Evolutionary conservation across 352 stramenopile species (phyloP).

Genomic region (Phytophthora podocarpi): DNA sequence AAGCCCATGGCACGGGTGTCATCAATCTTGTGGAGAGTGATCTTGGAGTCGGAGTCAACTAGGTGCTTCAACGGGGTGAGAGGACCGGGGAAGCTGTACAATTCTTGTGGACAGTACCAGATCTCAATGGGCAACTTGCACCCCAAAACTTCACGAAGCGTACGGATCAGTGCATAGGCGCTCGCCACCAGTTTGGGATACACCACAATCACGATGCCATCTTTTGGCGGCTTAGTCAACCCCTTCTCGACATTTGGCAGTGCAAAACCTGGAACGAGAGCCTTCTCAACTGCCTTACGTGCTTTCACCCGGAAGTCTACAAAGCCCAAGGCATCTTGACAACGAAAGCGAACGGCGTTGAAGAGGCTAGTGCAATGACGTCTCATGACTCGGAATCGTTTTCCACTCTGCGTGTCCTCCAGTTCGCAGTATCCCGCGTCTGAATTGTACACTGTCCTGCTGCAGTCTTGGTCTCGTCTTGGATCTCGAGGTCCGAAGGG

Average conservation of each 20-base stretch:
- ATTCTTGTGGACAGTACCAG: slow-evolving; percentile 50
- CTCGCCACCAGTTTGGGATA: slow-evolving; percentile 54
- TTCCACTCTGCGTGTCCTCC: slow-evolving; percentile 26
- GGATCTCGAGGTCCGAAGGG: slow-evolving; percentile 20
- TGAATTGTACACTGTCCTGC: slow-evolving; percentile 17
- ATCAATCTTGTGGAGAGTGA: slow-evolving; percentile 32
- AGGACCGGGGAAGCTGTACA: slow-evolving; percentile 28
- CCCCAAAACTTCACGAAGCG: slow-evolving; percentile 32
- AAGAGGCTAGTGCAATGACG: slow-evolving; percentile 34
- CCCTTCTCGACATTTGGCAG: slow-evolving; percentile 19
- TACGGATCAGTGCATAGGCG: slow-evolving; percentile 42
- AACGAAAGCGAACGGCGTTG: slow-evolving; percentile 30
- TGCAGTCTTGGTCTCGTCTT: slow-evolving; percentile 16
- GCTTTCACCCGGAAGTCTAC: slow-evolving; percentile 32
- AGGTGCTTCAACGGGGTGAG: slow-evolving; percentile 33
- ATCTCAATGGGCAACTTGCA: slow-evolving; percentile 60
- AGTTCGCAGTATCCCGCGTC: slow-evolving; percentile 50
- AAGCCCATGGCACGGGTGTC: slow-evolving; percentile 43
- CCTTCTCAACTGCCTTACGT: slow-evolving; percentile 15
- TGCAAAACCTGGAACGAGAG: slow-evolving; percentile 17
- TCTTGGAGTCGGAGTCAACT: slow-evolving; percentile 16
- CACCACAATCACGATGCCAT: slow-evolving; percentile 58
- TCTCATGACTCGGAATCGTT: slow-evolving; percentile 37
- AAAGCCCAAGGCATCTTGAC: slow-evolving; percentile 43
- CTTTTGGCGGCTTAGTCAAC: not conserved